Base-by-base conservation (phyloP, 768 basidiomycete genomes). In the Phlebiopsis flavidoalba region DNA sequence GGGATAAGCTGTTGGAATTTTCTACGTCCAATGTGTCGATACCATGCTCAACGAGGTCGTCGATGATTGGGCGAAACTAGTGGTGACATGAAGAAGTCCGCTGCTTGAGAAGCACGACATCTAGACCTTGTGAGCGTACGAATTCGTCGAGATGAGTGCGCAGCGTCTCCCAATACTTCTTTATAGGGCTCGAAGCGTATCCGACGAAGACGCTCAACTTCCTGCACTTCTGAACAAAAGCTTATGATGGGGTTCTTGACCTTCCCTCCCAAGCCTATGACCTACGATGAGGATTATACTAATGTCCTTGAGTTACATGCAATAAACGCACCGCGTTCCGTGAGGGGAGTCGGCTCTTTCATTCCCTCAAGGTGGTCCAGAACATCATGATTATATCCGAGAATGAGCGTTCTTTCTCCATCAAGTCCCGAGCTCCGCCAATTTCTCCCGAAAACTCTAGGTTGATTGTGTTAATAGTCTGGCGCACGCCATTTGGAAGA, bases 201-300 rank as follows among this genome's bases (percentile, higher is more conserved):
- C 2, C 31, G 8, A 5, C 46, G 45, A 6, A 58, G 7, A 10
- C 57, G 45, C 5, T 33, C 26, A n/a, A n/a, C 24, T 49, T 50
- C 4, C 51, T 17, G 19, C n/a, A 48, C 2, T n/a, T 46, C n/a
- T 17, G 58, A 10, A 59, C 22, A 7, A 6, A 59, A 11, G 17
- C n/a, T 33, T 21, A 59, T 59, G 15, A 59, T 43, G 15, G 26
- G 37, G 2, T 53, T 17, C 21, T 45, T 52, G 50, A 59, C 37
- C 19, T 59, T 59, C 10, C 17, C 12, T 49, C 58, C n/a, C n/a
- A n/a, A 59, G 50, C 21, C 58, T 59, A 58, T n/a, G 26, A 5
- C 15, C 3, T 59, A 1, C 22, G 31, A 40, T 36, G n/a, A 52
- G 17, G 3, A 40, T 31, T 8, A 21, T 17, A 11, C n/a, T 19